Evolutionary conservation across 2,329 filamentous ascomycete genomes (phyloP).

Genomic region (Drechslerella coelobrocha): DNA sequence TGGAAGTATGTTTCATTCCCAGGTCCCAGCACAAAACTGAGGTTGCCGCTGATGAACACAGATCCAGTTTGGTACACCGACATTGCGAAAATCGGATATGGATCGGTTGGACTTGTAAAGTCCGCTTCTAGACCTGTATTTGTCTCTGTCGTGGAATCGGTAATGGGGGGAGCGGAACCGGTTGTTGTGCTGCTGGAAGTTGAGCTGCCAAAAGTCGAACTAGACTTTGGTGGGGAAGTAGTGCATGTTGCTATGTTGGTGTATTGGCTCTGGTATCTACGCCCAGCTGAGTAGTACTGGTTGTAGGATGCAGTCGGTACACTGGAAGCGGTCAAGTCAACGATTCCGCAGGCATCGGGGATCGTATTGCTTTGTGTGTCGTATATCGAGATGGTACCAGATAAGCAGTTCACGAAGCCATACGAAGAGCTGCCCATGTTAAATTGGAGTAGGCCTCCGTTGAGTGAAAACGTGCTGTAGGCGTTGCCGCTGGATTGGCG

Average conservation of each 20-base stretch:
- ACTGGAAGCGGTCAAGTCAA: constrained; percentile 25
- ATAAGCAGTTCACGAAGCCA: constrained; percentile 24
- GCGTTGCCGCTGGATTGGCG: constrained; percentile 5
- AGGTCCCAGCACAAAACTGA: constrained; percentile 9
- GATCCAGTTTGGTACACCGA: constrained; percentile 4
- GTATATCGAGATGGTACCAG: constrained; percentile 16
- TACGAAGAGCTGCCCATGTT: constrained; percentile 5
- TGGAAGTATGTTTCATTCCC: constrained; percentile 22
- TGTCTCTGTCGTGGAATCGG: not conserved
- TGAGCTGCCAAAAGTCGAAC: constrained; percentile 13
- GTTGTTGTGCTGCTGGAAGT: not conserved
- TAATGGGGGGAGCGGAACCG: not conserved
- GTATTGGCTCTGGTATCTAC: constrained; percentile 2
- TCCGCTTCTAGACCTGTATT: constrained; percentile 22
- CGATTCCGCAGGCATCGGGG: constrained; percentile 6
- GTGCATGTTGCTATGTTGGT: constrained; percentile 17
- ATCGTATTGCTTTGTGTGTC: constrained; percentile 22
- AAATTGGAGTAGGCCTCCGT: constrained; percentile 9
- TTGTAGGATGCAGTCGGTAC: constrained; percentile 25
- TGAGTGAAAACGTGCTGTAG: constrained; percentile 24
- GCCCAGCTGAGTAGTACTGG: constrained; percentile 28
- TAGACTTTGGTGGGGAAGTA: not conserved
- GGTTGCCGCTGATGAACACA: constrained; percentile 11
- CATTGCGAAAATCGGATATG: constrained; percentile 30
- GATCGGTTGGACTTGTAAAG: constrained; percentile 22